Base-by-base conservation (phyloP, 176 grass and related monocot genomes). In the Tillandsia fasciculata region DNA sequence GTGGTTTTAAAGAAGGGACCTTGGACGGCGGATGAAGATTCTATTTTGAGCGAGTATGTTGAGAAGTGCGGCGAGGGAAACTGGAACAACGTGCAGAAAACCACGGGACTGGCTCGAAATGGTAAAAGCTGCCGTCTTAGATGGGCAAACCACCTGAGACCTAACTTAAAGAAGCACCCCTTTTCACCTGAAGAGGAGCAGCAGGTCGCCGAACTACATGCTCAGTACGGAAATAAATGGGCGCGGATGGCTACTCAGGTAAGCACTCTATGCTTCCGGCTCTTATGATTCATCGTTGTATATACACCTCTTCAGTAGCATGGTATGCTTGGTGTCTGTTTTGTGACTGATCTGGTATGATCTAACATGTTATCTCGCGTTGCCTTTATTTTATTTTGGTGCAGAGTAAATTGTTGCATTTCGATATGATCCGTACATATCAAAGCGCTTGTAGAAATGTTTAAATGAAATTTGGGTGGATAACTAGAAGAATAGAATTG, bases 101-200 rank as follows among this genome's bases (percentile, higher is more conserved):
- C 80, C 24, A 80, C 80, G 9, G 26, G 80, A 8, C 79, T 92
- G 8, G 50, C 27, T 3, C 78, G 85, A 58, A 70, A 66, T 59
- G 89, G 89, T 50, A 83, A 92, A 73, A 81, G 83, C 0, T 88
- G 89, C 69, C 79, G 76, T 20, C 76, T 92, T 48, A 78, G 84
- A 9, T 84, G 81, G 84, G 81, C 82, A 29, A 91, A 91, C 72
- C 80, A 85, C 50, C 84, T 92, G 59, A 80, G 66, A 24, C 85
- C 89, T 0, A 50, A 70, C 71, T 65, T 88, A 33, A 83, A 75
- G 82, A 88, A 72, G 77, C 66, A 76, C 76, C 78, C 72, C 52
- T 85, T 92, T 52, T 71, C 85, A 8, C 11, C 52, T 2, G 73
- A 83, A 48, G 89, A 92, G 10, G 79, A 85, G 74, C 52, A 78